Evolutionary conservation across 768 basidiomycete species (phyloP).

Genomic region (Leucosporidium creatinivorum): DNA sequence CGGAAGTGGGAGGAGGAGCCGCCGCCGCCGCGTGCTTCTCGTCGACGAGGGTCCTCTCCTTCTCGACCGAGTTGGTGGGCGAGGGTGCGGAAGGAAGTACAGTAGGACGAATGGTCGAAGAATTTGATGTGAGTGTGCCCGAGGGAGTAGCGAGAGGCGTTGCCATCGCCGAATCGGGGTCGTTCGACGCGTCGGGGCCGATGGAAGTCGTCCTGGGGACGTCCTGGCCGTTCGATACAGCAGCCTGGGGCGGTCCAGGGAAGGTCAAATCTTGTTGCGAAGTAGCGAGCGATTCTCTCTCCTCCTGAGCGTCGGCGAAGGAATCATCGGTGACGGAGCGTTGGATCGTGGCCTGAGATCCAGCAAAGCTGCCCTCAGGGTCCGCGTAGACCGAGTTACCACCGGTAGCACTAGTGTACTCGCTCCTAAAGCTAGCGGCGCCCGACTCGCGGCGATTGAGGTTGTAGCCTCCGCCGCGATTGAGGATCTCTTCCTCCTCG

Average conservation of each 20-base stretch:
- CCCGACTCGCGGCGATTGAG: not conserved
- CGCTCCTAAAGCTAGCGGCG: not conserved
- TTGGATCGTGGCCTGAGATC: not conserved
- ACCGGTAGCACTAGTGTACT: not conserved
- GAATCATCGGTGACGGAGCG: not conserved
- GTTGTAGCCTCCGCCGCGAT: too few relatives aligned
- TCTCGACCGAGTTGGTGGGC: not conserved
- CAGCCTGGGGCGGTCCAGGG: not conserved
- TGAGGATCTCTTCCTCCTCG: too few relatives aligned
- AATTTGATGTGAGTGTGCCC: not conserved
- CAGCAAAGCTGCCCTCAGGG: not conserved
- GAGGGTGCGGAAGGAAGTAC: not conserved
- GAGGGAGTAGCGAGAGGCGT: not conserved
- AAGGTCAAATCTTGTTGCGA: not conserved
- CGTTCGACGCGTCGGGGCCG: not conserved
- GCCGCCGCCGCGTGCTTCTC: not conserved
- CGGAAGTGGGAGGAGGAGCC: too few relatives aligned
- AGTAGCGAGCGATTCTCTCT: not conserved
- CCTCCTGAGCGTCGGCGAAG: not conserved
- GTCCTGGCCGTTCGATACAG: not conserved
- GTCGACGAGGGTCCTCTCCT: not conserved
- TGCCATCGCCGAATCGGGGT: not conserved
- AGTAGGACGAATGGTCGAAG: not conserved
- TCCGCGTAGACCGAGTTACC: slow-evolving; percentile 3
- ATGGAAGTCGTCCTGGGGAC: not conserved